A percentile compares a stretch with the other conserved stretches of the same genome.
Conservation (phyloP, 2,329 filamentous ascomycete species). For the Furcasterigmium furcatum region DNA sequence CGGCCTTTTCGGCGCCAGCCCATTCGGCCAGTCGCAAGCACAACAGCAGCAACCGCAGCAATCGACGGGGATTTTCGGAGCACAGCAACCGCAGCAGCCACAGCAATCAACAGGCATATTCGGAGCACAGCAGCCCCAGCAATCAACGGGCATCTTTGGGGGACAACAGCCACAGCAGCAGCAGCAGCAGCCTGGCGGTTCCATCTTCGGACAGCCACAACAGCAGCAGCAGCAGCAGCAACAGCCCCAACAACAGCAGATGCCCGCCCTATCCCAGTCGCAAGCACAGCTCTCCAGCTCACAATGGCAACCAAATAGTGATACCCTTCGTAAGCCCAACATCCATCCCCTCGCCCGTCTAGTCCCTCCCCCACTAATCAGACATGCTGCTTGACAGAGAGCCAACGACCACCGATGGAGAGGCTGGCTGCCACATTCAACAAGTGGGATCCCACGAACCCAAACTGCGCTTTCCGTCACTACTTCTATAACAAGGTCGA, state of each 20-base stretch:
- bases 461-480: slow-evolving; percentile 72
- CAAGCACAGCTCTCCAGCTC: slow-evolving; percentile 46
- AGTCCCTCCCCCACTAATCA: not conserved
- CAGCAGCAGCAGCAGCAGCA: slow-evolving; percentile 31
- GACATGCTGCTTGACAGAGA: slow-evolving; percentile 29
- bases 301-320: slow-evolving; percentile 50
- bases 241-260: slow-evolving; percentile 37
- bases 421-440: slow-evolving; percentile 68
- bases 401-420: slow-evolving; percentile 70
- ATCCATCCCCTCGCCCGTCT: not conserved
- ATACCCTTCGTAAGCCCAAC: slow-evolving; percentile 41
- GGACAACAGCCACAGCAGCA: slow-evolving; percentile 26
- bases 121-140: slow-evolving; percentile 2
- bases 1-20: slow-evolving; percentile 24
- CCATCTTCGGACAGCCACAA: slow-evolving; percentile 32
- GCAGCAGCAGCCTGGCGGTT: too few relatives aligned
- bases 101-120: slow-evolving; percentile 23
- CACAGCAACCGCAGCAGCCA: slow-evolving; percentile 27
- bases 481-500: slow-evolving; percentile 89
- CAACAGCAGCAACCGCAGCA: slow-evolving; percentile 25
- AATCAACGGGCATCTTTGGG: slow-evolving; percentile 26
- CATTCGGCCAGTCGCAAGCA: slow-evolving; percentile 31
- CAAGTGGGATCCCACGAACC: slow-evolving; percentile 70
- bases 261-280: slow-evolving; percentile 38
- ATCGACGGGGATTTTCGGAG: slow-evolving; percentile 6